Percentiles rank a stretch among this genome's conserved stretches.
phyloP scores from a whole-genome alignment of 305 asterid species.

The Petunia hybrid region DNA sequence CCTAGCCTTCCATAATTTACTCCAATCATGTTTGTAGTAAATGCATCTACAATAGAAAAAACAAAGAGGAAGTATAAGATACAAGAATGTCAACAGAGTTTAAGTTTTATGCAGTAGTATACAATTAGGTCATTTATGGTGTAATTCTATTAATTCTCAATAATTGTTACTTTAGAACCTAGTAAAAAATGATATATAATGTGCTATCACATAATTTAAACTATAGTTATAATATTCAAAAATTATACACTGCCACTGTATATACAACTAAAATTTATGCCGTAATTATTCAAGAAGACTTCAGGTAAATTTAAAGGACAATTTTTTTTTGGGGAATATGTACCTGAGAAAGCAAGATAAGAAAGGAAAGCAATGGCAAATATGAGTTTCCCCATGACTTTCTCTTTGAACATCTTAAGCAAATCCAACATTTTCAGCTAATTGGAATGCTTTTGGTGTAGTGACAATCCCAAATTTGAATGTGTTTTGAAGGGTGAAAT shows the following conservation, averaged over 20 bases:
- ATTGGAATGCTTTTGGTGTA: not conserved
- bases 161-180: no score
- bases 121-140: not conserved
- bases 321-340: slow-evolving; percentile 22
- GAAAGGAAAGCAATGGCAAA: slow-evolving; percentile 40
- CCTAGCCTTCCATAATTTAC: slow-evolving; percentile 73
- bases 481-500: not conserved
- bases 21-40: slow-evolving; percentile 53
- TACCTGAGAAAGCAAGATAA: slow-evolving; percentile 51
- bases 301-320: not conserved
- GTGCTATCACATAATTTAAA: no score
- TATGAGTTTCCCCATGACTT: slow-evolving; percentile 19
- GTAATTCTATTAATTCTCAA: not conserved
- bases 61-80: not conserved
- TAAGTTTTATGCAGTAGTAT: no score
- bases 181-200: no score
- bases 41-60: not conserved
- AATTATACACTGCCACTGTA: no score
- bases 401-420: slow-evolving; percentile 32
- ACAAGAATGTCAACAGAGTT: not conserved
- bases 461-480: not conserved
- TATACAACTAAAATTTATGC: not conserved
- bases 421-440: not conserved
- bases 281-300: not conserved
- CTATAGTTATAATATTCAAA: no score